Percentiles rank a stretch among this genome's conserved stretches.
phyloP scores from a whole-genome alignment of 805 yeast species.

The Pichia rugopelliculosa region DNA sequence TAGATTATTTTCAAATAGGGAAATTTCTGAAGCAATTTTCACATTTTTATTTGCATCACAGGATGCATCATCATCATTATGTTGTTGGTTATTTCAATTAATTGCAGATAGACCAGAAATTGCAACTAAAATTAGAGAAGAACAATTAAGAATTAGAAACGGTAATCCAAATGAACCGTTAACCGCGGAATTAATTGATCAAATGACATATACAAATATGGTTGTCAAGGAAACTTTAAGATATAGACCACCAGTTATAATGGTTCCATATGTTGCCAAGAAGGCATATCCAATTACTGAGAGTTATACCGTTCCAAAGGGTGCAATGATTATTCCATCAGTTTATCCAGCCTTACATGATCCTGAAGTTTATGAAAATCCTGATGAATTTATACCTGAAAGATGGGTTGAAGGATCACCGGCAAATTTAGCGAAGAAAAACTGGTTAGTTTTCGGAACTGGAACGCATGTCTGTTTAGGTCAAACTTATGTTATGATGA shows the following conservation, averaged over 20 bases:
- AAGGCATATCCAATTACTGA: conserved; percentile 76
- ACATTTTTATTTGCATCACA: conserved; percentile 96
- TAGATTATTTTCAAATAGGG: conserved; percentile 82
- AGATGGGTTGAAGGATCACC: conserved; percentile 82
- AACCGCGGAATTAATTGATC: conserved; percentile 65
- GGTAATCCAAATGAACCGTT: conserved; percentile 62
- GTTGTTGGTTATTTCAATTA: conserved; percentile 97
- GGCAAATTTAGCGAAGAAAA: conserved; percentile 70
- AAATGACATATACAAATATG: conserved; percentile 82
- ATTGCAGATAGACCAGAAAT: conserved; percentile 95
- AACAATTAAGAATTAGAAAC: conserved; percentile 76
- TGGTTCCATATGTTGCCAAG: conserved; percentile 97
- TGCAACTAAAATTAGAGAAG: conserved; percentile 78
- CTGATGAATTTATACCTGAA: conserved; percentile 92
- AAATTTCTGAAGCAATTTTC: conserved; percentile 93
- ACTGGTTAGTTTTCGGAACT: conserved; percentile 95
- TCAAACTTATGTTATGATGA: conserved; percentile 85
- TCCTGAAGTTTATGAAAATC: conserved; percentile 92
- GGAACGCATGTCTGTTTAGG: conserved; percentile 97
- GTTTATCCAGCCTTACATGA: conserved; percentile 94
- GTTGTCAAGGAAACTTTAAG: conserved; percentile 90
- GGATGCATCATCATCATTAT: conserved; percentile 94
- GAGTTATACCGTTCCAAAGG: conserved; percentile 88
- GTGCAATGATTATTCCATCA: conserved; percentile 95
- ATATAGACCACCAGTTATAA: conserved; percentile 93